Conservation (phyloP, 208 protist species). For the Leishmania braziliensis region DNA sequence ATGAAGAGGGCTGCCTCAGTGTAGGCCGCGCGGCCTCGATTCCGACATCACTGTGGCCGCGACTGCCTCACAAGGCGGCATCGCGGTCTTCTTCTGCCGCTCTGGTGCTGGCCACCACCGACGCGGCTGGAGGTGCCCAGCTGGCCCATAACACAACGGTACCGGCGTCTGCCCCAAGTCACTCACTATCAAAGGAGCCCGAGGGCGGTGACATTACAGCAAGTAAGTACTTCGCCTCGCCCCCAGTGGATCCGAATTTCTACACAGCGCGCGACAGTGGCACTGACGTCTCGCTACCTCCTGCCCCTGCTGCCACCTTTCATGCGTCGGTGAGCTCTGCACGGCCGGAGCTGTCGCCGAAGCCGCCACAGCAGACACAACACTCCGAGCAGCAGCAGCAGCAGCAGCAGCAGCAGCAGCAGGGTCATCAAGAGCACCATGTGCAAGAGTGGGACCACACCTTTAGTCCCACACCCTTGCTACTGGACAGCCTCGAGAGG, state of each 20-base stretch:
- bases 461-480: conserved; percentile 1
- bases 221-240: not conserved
- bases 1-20: not conserved
- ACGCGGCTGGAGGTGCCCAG: not conserved
- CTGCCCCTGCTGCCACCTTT: not conserved
- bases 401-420: not conserved
- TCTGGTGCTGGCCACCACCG: not conserved
- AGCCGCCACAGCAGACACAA: not conserved
- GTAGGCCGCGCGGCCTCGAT: conserved; percentile 19
- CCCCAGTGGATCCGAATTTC: not conserved
- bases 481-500: not conserved
- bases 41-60: conserved; percentile 15
- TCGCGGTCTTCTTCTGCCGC: not conserved
- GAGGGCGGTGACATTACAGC: not conserved
- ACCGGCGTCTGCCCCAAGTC: too few relatives aligned
- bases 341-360: not conserved
- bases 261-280: not conserved
- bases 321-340: not conserved
- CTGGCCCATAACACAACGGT: not conserved
- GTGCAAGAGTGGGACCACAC: conserved; percentile 9
- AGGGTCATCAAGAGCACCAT: not conserved
- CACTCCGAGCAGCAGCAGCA: not conserved
- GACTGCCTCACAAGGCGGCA: not conserved
- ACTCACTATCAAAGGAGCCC: not conserved
- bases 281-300: not conserved